Evolutionary conservation across 805 yeast genomes (phyloP).

Genomic region (Wickerhamomyces mucosus): DNA sequence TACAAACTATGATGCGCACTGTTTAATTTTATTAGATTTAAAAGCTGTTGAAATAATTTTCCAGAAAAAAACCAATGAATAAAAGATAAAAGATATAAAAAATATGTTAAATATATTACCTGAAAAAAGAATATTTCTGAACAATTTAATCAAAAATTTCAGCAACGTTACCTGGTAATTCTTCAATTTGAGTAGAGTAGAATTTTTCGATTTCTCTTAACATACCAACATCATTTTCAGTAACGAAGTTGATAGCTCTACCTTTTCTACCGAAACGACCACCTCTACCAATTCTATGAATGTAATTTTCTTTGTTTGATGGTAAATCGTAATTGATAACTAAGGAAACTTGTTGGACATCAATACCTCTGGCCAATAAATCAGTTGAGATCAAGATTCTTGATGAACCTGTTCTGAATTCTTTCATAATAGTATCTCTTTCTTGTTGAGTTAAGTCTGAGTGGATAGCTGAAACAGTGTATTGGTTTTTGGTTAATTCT

Average conservation of each 20-base stretch:
- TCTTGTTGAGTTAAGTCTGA: slow-evolving; percentile 93
- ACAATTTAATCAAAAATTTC: slow-evolving; percentile 22
- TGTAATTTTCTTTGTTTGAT: slow-evolving; percentile 81
- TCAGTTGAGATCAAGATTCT: slow-evolving; percentile 90
- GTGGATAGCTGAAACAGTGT: slow-evolving; percentile 91
- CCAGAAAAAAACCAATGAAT: no score
- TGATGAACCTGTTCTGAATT: slow-evolving; percentile 89
- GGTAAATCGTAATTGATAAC: slow-evolving; percentile 95
- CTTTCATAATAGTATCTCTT: slow-evolving; percentile 91
- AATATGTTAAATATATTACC: no score
- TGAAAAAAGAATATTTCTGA: no score
- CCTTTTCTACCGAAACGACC: slow-evolving; percentile 99
- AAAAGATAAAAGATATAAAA: no score
- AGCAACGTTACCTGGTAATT: slow-evolving; percentile 77
- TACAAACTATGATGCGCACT: no score
- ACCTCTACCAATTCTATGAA: slow-evolving; percentile 96
- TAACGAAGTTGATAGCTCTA: slow-evolving; percentile 90
- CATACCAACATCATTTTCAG: slow-evolving; percentile 63
- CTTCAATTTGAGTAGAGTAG: slow-evolving; percentile 83
- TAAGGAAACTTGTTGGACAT: slow-evolving; percentile 93
- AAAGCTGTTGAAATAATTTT: no score
- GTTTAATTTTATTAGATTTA: no score
- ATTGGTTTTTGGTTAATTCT: slow-evolving; percentile 65
- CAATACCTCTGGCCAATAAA: slow-evolving; percentile 96
- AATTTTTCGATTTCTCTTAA: slow-evolving; percentile 83